Conservation (phyloP, 768 basidiomycete species). For the Cyclocybe cylindracea region DNA sequence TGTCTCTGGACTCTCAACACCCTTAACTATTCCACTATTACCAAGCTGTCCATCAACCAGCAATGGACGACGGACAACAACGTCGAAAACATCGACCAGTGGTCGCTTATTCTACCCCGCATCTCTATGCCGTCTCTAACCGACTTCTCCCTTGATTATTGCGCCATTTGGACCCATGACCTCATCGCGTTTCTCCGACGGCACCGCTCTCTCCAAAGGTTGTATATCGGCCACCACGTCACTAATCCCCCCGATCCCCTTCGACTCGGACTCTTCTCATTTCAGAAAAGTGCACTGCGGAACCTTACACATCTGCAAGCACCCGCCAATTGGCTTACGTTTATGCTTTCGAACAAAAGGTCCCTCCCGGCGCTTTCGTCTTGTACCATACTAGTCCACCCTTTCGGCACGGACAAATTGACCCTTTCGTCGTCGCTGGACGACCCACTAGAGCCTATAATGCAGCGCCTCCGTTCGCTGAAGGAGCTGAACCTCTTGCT, state of each 20-base stretch:
- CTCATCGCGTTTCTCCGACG: constrained; percentile 18
- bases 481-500: constrained; percentile 8
- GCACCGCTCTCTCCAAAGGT: constrained; percentile 10
- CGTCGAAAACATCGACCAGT: background rate
- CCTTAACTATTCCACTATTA: constrained; percentile 20
- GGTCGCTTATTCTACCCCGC: constrained; percentile 21
- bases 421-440: background rate
- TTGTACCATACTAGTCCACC: background rate
- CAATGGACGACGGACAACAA: constrained; percentile 10
- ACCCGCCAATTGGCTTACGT: constrained; percentile 7
- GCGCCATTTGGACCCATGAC: constrained; percentile 6
- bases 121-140: constrained; percentile 22
- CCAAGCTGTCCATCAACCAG: constrained; percentile 22
- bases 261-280: background rate
- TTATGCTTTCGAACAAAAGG: background rate
- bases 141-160: constrained; percentile 20
- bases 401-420: background rate
- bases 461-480: constrained; percentile 4
- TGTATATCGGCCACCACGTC: constrained; percentile 15
- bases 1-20: constrained; percentile 22
- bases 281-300: constrained; percentile 1
- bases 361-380: constrained; percentile 2
- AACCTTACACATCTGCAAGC: constrained; percentile 7
- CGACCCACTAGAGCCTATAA: background rate
- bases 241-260: background rate